Evolutionary conservation across 2,329 filamentous ascomycete species (phyloP).

Genomic region (Tolypocladium ovalisporum): DNA sequence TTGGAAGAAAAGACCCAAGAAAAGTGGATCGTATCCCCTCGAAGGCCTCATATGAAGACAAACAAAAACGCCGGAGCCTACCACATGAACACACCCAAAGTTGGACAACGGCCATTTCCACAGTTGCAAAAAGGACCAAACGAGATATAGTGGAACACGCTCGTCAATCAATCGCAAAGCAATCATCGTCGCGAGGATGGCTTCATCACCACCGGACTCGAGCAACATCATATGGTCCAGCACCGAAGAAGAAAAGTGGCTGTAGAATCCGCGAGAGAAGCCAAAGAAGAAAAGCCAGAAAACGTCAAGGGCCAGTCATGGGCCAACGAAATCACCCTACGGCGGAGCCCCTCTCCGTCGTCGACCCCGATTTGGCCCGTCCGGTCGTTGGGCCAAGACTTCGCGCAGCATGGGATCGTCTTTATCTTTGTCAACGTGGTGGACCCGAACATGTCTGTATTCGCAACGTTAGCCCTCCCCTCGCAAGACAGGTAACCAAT

Average conservation of each 20-base stretch:
- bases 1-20: neutral
- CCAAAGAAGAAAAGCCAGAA: neutral
- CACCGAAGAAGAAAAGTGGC: too few species aligned
- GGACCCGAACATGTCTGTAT: slow-evolving; percentile 76
- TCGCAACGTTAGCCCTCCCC: slow-evolving; percentile 5
- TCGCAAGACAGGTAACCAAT: neutral
- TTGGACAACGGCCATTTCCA: neutral
- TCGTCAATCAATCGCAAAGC: neutral
- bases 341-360: slow-evolving; percentile 49
- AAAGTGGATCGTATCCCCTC: neutral
- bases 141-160: neutral
- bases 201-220: neutral
- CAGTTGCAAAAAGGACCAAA: neutral
- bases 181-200: neutral
- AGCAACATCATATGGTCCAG: neutral
- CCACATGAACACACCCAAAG: neutral
- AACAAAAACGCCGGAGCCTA: neutral
- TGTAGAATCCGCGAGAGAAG: neutral
- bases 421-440: slow-evolving; percentile 82
- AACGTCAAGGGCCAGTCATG: slow-evolving; percentile 3
- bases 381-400: slow-evolving; percentile 74
- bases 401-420: slow-evolving; percentile 74
- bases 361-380: slow-evolving; percentile 72
- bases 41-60: neutral
- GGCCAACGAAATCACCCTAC: slow-evolving; percentile 7